Percentiles rank a stretch among this genome's conserved stretches.
phyloP scores from a whole-genome alignment of 2,329 filamentous ascomycete species.

The Exophiala calicioides region DNA sequence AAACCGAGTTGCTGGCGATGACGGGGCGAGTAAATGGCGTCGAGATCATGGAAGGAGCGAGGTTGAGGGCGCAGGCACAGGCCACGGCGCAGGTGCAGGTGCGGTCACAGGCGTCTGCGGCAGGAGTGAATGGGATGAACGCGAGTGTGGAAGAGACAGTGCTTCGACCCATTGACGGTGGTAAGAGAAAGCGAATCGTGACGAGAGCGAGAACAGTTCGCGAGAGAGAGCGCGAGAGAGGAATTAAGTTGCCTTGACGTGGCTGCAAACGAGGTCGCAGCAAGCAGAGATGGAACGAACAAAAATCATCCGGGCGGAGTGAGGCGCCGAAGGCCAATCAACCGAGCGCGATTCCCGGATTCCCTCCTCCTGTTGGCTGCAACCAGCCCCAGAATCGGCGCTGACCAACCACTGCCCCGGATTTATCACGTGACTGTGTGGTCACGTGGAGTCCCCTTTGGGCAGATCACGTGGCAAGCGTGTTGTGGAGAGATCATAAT shows the following conservation, averaged over 20 bases:
- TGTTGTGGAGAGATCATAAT: too few relatives aligned
- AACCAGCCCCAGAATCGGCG: conserved; percentile 11
- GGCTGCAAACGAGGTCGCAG: conserved; percentile 5
- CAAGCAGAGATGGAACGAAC: too few relatives aligned
- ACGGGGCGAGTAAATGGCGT: conserved; percentile 8
- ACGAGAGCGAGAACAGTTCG: not conserved
- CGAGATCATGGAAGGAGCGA: too few relatives aligned
- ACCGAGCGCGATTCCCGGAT: too few relatives aligned
- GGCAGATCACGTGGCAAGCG: too few relatives aligned
- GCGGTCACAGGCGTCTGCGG: conserved; percentile 10
- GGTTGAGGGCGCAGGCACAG: too few relatives aligned
- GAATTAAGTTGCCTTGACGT: not conserved
- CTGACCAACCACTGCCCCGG: too few relatives aligned
- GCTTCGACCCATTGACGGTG: conserved; percentile 31
- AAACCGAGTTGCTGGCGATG: conserved; percentile 36
- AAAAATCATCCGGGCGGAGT: too few relatives aligned
- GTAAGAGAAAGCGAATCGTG: conserved; percentile 2
- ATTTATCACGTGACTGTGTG: conserved; percentile 12
- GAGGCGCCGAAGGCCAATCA: not conserved
- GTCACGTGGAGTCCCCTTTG: too few relatives aligned
- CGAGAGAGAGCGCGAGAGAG: not conserved
- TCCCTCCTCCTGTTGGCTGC: too few relatives aligned
- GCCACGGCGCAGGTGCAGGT: conserved; percentile 25
- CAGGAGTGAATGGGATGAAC: conserved; percentile 11
- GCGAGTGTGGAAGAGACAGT: conserved; percentile 16